Evolutionary conservation across 306 rosid genomes (phyloP).

Genomic region (Acmispon strigosus): DNA sequence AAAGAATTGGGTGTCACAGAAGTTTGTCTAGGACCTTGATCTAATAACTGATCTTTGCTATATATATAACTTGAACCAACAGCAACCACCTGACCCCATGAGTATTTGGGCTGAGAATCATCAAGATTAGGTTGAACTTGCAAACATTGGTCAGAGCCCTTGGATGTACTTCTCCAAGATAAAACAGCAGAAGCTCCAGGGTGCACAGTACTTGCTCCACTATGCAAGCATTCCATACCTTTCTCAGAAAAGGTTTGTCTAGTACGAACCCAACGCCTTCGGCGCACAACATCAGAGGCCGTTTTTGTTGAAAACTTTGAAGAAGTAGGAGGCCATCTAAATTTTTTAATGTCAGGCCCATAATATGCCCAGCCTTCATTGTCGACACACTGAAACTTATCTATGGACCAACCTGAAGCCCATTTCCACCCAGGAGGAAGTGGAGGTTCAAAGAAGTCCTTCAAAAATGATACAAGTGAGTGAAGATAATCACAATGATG

Average conservation of each 20-base stretch:
- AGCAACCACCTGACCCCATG: conserved; percentile 61
- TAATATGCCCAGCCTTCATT: conserved; percentile 87
- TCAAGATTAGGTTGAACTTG: conserved; percentile 65
- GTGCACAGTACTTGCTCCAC: conserved; percentile 35
- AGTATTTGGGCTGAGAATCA: conserved; percentile 43
- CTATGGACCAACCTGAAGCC: conserved; percentile 64
- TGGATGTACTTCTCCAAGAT: conserved; percentile 80
- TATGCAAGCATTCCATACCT: conserved; percentile 30
- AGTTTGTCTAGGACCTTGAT: conserved; percentile 57
- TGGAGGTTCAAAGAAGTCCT: conserved; percentile 89
- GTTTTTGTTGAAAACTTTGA: conserved; percentile 49
- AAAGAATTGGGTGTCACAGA: conserved; percentile 35
- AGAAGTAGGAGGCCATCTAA: conserved; percentile 68
- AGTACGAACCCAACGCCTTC: conserved; percentile 66
- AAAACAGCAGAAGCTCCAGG: conserved; percentile 68
- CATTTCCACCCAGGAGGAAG: conserved; percentile 78
- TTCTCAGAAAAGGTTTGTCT: conserved; percentile 39
- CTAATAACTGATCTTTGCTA: conserved; percentile 65
- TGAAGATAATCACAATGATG: conserved; percentile 1
- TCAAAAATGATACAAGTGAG: conserved; percentile 27
- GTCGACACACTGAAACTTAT: conserved; percentile 65
- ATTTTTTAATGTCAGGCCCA: conserved; percentile 44
- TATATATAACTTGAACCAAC: conserved; percentile 72
- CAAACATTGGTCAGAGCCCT: conserved; percentile 62
- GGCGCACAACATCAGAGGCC: conserved; percentile 58